These are phyloP conservation scores for Acrocalymma vagum DNA, from an alignment of 2,329 filamentous ascomycete genomes.

Conservation along the genomic window DNA sequence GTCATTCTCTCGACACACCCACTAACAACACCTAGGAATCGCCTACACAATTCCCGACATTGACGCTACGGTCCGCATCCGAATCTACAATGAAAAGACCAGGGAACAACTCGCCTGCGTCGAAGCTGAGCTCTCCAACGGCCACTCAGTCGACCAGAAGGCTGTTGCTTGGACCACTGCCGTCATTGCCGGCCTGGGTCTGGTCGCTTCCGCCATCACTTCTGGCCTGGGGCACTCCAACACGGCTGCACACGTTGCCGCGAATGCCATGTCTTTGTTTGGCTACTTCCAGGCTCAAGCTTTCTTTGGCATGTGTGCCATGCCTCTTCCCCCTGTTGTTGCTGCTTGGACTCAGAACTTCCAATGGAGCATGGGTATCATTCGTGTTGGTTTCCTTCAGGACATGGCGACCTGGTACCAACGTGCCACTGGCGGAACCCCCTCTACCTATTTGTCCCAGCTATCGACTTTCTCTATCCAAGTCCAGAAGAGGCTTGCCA, in stretches of 20 bases:
- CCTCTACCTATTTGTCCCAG: slow-evolving; percentile 79
- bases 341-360: slow-evolving; percentile 97
- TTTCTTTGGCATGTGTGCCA: slow-evolving; percentile 84
- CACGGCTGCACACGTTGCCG: slow-evolving; percentile 91
- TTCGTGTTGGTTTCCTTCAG: slow-evolving; percentile 86
- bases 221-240: slow-evolving; percentile 93
- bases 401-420: slow-evolving; percentile 94
- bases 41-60: slow-evolving; percentile 91
- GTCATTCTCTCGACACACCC: background rate
- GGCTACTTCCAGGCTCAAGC: slow-evolving; percentile 95
- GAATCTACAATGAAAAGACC: slow-evolving; percentile 75
- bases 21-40: slow-evolving; percentile 63
- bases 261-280: slow-evolving; percentile 93
- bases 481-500: slow-evolving; percentile 73
- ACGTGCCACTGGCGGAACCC: slow-evolving; percentile 86
- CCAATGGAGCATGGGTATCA: slow-evolving; percentile 98
- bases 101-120: slow-evolving; percentile 80
- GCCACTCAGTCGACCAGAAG: slow-evolving; percentile 87
- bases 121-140: slow-evolving; percentile 87
- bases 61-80: slow-evolving; percentile 83
- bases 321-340: slow-evolving; percentile 86
- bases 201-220: slow-evolving; percentile 85
- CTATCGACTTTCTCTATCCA: slow-evolving; percentile 81
- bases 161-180: slow-evolving; percentile 91
- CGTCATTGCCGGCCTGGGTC: slow-evolving; percentile 82